Evolutionary conservation across 352 stramenopile genomes (phyloP), one percentile per base, ranked within the genome.

Genomic region (Pythium monospermum): DNA sequence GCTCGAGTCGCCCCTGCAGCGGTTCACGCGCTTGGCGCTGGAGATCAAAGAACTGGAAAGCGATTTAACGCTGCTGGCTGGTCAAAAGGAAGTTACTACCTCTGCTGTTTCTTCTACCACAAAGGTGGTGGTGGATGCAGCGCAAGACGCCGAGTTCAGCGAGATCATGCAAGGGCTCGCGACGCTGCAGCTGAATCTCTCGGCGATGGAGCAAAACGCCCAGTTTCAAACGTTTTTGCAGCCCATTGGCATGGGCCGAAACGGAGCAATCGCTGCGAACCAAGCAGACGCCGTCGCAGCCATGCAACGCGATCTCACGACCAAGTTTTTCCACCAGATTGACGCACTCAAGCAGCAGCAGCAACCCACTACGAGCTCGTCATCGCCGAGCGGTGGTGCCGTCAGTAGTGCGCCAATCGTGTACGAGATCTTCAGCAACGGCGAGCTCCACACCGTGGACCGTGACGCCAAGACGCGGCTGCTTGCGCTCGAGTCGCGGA

Each of bases 341-440:
- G 69, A 85, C 22, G 52, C 63, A 8, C 57, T 87, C 8, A 83
- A 81, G 61, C 44, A 59, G 3, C 59, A 80, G 51, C 64, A 77
- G 48, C 61, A 68, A 21, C n/a, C n/a, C n/a, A n/a, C 54, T 46
- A 12, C 51, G 62, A 21, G 32, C 28, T 33, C 18, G 25, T 27
- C 46, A 2, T n/a, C 23, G n/a, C 37, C 42, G 6, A 4, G 33
- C 18, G 32, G 15, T 22, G 26, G 31, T 43, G 22, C 22, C 7
- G 23, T 19, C 35, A 36, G 42, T 13, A 13, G 21, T n/a, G 67
- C 75, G 4, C 66, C 71, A 3, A 84, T 90, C 44, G 71, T 87
- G 45, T 90, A 90, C 60, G 79, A 90, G 59, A 85, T 90, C 41
- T 90, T 76, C 69, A 87, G 73, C 60, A 87, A 80, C 35, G 76